These are phyloP conservation scores for Syncephalis plumigaleata DNA, from an alignment of 371 early-diverging fungal species.

Conservation along the genomic window DNA sequence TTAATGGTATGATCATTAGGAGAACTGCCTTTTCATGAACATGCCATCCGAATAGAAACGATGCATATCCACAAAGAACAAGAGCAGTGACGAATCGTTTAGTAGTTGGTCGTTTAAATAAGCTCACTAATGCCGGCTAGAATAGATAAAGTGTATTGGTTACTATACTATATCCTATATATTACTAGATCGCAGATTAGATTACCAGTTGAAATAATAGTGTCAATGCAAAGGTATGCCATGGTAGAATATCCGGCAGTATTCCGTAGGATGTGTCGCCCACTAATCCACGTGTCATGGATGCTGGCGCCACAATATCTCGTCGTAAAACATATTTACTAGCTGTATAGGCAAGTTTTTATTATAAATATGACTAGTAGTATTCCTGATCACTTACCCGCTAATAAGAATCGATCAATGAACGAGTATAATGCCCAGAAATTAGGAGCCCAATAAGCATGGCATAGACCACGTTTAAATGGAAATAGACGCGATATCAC, in stretches of 20 bases:
- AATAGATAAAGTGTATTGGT: not conserved
- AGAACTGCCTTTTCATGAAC: slow-evolving; percentile 96
- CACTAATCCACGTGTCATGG: slow-evolving; percentile 82
- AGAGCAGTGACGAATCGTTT: slow-evolving; percentile 54
- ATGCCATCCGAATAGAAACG: slow-evolving; percentile 94
- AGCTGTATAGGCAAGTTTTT: too few species aligned
- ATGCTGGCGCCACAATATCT: slow-evolving; percentile 24
- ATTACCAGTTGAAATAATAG: slow-evolving; percentile 48
- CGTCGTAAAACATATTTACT: slow-evolving; percentile 10
- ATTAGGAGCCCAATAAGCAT: slow-evolving; percentile 97
- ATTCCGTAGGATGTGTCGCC: slow-evolving; percentile 77
- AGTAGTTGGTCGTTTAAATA: slow-evolving; percentile 50
- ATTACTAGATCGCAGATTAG: too few species aligned
- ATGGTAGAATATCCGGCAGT: slow-evolving; percentile 54
- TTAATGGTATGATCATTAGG: slow-evolving; percentile 62
- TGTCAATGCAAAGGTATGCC: slow-evolving; percentile 59
- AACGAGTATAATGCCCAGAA: slow-evolving; percentile 89
- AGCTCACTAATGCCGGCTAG: slow-evolving; percentile 12
- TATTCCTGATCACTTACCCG: slow-evolving; percentile 16
- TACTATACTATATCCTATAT: not conserved
- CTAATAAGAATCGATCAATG: slow-evolving; percentile 53
- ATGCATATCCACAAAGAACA: slow-evolving; percentile 65
- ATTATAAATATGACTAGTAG: too few species aligned
- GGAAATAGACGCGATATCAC: slow-evolving; percentile 82
- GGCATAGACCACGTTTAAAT: slow-evolving; percentile 88